Base-by-base conservation (phyloP, 2,329 filamentous ascomycete species). In the Epichloe gansuensis region DNA sequence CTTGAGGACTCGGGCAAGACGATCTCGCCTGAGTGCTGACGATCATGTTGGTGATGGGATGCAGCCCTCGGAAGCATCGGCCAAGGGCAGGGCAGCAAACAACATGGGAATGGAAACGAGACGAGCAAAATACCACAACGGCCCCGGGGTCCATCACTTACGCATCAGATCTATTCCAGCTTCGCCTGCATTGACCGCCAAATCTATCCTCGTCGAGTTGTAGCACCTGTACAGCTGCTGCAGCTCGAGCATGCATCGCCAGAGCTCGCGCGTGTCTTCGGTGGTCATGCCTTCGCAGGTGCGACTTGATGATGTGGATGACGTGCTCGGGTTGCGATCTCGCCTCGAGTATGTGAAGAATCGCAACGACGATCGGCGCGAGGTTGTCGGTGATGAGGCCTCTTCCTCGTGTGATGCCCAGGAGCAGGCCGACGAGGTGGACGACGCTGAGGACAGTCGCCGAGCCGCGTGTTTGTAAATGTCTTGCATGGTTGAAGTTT, bases 171-270 rank as follows among this genome's bases (percentile, higher is more conserved):
- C 61, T 9, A 69, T 51, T 12, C 65, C 69, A 8, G 67, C 60
- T 4, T 72, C 67, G 23, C 69, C 68, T 0, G 70, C 69, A 43
- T 68, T 68, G 13, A 74, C 60, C 0, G 74, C 74, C 43, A 75
- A 65, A 48, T 73, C 71, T 60, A 76, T 75, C 35, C 74, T 63
- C 13, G 73, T 71, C 17, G 73, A 76, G 31, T 71, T 74, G 56
- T 76, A 76, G 62, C 74, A 76, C 5, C 70, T 69, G 50, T 73
- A 76, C 5, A 63, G 66, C 55, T 66, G 63, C 60, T 76, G 74
- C 8, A 76, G 64, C 47, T 71, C 67, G 2, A 76, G 65, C 74
- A 76, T 76, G 57, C 73, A 73, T 48, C 64, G 61, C 74, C 74
- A 76, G 3, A 76, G 60, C 38, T 69, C 67, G 21, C 66, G 62